phyloP scores from a whole-genome alignment of 371 early-diverging fungal species.

The Entomophthora muscae region DNA sequence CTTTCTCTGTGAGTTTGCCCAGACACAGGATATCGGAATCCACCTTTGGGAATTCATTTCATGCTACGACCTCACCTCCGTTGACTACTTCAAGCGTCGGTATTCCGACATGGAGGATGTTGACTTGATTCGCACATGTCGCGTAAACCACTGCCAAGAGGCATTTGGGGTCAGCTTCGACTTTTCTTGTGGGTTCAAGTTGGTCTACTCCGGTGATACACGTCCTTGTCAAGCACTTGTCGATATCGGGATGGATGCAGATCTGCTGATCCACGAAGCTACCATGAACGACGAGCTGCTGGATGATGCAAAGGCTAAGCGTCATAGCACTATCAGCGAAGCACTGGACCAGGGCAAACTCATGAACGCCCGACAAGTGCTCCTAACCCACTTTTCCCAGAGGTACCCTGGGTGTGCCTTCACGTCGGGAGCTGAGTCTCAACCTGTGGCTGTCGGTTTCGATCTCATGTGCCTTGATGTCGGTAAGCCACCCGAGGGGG shows the following conservation, averaged over 20 bases:
- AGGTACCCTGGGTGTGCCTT: conserved; percentile 33
- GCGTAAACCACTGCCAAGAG: conserved; percentile 62
- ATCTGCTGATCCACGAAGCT: conserved; percentile 92
- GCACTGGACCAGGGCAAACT: conserved; percentile 64
- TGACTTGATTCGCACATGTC: conserved; percentile 31
- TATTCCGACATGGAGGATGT: conserved; percentile 29
- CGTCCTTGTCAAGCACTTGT: conserved; percentile 69
- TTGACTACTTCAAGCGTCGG: conserved; percentile 6
- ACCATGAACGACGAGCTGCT: conserved; percentile 72
- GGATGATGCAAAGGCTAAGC: conserved; percentile 67
- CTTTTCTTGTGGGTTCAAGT: conserved; percentile 41
- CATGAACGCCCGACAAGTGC: conserved; percentile 64
- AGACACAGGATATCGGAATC: conserved; percentile 39
- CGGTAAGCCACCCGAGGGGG: no score
- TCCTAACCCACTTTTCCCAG: conserved; percentile 97
- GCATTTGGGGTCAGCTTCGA: conserved; percentile 58
- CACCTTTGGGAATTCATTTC: conserved; percentile 22
- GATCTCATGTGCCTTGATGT: background rate
- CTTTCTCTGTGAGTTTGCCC: conserved; percentile 52
- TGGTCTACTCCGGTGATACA: conserved; percentile 93
- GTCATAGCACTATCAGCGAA: conserved; percentile 81
- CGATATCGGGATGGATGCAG: conserved; percentile 44
- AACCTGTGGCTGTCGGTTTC: background rate
- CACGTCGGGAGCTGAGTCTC: background rate
- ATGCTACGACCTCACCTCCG: conserved; percentile 22